Base-by-base conservation (phyloP, 169 alveolate species). In the Plasmodium inui region DNA sequence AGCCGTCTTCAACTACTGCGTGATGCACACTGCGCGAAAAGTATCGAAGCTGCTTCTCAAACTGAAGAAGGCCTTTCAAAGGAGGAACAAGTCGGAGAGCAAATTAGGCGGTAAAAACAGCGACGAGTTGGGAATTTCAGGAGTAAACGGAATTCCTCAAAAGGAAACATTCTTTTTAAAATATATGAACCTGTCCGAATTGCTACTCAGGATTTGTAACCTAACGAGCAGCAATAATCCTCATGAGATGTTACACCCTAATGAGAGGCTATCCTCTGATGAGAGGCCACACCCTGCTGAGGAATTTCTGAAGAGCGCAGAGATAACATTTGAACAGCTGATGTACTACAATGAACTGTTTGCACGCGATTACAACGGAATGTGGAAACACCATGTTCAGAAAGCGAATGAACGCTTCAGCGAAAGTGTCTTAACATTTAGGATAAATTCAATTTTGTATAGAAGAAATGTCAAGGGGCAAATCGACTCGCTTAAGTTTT, bases 301-400 rank as follows among this genome's bases (percentile, higher is more conserved):
- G 14, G 46, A 73, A 7, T 12, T 74, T 74, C 22, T 86, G 34
- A 30, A 19, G 41, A 26, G 26, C n/a, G 19, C 28, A 0, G 8
- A 76, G n/a, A 1, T 86, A 30, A 76, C 12, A 39, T 86, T 70
- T 86, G 93, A 86, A n/a, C 86, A 86, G 19, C 74, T 86, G 12
- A 37, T 86, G 19, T 86, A 86, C 70, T 86, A 76, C 70, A 86
- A 55, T 53, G 17, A 46, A 30, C 26, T 76, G 32, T 76, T 74
- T 74, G 34, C 80, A 19, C 10, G 41, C 41, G 19, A 22, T 17
- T 86, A 74, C 70, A 76, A 53, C n/a, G 85, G 85, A 14, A n/a
- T n/a, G 22, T 74, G 50, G 41, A 86, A 50, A 17, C 41, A 53
- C 17, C 81, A 74, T 55, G 9, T 86, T 7, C 55, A 86, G 70